Evolutionary conservation across 164 flowering plant genomes (phyloP), one percentile per base, ranked within the genome.

Genomic region (Tinospora cordifolia): DNA sequence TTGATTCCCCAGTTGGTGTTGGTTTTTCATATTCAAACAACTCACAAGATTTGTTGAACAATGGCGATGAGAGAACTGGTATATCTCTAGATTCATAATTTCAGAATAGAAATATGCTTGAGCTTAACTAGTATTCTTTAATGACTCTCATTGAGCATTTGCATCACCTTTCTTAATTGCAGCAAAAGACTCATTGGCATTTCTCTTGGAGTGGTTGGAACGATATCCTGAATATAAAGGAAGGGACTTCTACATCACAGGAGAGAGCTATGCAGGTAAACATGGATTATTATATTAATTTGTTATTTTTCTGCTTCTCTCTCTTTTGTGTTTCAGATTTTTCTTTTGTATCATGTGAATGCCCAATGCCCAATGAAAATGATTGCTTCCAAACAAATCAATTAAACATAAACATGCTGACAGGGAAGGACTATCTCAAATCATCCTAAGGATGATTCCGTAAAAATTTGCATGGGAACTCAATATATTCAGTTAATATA

Each of bases 1-100:
- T 91, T 39, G 95, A 91, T 66, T 84, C 95, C 30, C 97, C 97
- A 44, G 91, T 76, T 76, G 97, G 97, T 72, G 97, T 91, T 77
- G 97, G 97, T 41, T 91, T 75, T 83, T 91, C 97, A 22, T 91
- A 89, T 69, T 84, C 94, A 58, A 87, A 86, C 67, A 88, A 88
- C 36, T 80, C 95, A 10, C 78, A 86, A 44, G 94, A 91, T 80
- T n/a, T 84, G 72, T 67, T 77, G 63, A 78, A 36, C 77, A 85
- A 84, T 75, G 97, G 97, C 26, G 97, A 91, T 74, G 79, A 79
- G 74, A 87, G 90, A 69, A 91, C 97, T 3, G 92, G 97, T 91
- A 85, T 8, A 19, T 63, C 59, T 41, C 6, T 51, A 22, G 59
- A 14, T 26, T 12, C 19, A 1, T 1, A 27, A 39, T 8, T 47